A percentile compares a stretch with the other conserved stretches of the same genome.
phyloP scores from a whole-genome alignment of 768 basidiomycete genomes.

The Pulveroboletus ravenelii region DNA sequence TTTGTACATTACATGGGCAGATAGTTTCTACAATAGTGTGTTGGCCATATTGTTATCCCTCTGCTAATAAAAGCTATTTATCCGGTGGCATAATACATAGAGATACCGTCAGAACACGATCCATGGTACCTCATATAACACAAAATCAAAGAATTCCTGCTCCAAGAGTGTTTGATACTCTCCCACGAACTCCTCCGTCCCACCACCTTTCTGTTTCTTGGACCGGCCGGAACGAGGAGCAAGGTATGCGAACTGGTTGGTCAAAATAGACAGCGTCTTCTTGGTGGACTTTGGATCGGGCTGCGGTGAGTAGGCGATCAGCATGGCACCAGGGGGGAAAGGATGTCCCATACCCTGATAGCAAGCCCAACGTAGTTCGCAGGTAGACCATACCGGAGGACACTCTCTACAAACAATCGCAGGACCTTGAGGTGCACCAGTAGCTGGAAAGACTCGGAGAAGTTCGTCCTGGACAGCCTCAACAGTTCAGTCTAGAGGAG shows the following conservation, averaged over 20 bases:
- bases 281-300: slow-evolving; percentile 83
- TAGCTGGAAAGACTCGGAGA: slow-evolving; percentile 93
- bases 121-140: slow-evolving; percentile 91
- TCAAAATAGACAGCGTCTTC: slow-evolving; percentile 69
- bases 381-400: slow-evolving; percentile 91
- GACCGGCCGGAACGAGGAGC: slow-evolving; percentile 57
- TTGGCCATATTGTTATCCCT: slow-evolving; percentile 59
- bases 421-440: slow-evolving; percentile 91
- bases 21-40: slow-evolving; percentile 49
- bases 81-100: slow-evolving; percentile 13
- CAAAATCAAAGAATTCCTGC: slow-evolving; percentile 94
- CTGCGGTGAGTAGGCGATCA: slow-evolving; percentile 34
- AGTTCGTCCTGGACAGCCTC: slow-evolving; percentile 87
- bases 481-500: slow-evolving; percentile 77
- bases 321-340: not conserved
- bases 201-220: slow-evolving; percentile 31
- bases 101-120: slow-evolving; percentile 51
- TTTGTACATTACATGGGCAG: slow-evolving; percentile 41
- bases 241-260: slow-evolving; percentile 77
- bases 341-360: slow-evolving; percentile 56
- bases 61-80: slow-evolving; percentile 49
- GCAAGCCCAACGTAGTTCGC: slow-evolving; percentile 82
- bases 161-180: slow-evolving; percentile 93
- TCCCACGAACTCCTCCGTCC: slow-evolving; percentile 70
- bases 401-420: slow-evolving; percentile 90